Evolutionary conservation across 345 rosid species (phyloP), one percentile per base, ranked within the genome.

Genomic region (Eucalyptus lansdowneana): DNA sequence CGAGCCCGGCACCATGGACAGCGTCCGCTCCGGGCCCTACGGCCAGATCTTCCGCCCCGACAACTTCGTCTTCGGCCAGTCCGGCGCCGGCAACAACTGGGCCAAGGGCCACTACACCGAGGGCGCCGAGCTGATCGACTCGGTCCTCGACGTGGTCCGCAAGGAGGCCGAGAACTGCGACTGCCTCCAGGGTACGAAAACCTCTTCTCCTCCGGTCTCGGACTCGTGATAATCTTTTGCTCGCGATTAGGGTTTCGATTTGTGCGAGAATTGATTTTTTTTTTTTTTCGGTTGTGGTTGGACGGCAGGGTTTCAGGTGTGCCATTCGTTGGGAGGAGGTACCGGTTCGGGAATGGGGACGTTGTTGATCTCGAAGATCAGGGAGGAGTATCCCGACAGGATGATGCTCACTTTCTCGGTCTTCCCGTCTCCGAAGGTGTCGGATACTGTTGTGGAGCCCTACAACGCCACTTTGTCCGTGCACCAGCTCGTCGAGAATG

Each of bases 111-210:
- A 94, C 89, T 94, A 94, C 88, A 94, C 96, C 0, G 96, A 94
- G 87, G 96, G 96, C 6, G 95, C 96, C 8, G 96, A 94, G 92
- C 85, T 94, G 65, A 94, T 94, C 14, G 96, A 94, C 88, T 94
- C 96, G 0, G 96, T 94, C 29, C 95, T 94, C 15, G 95, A 94
- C 42, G 95, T 94, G 27, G 96, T 94, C 10, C 92, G 96, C 69
- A 95, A 95, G 72, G 96, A 94, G 88, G 96, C 96, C 1, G 95
- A 95, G 91, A 95, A 95, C 90, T 95, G 96, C 86, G 95, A 95
- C 91, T 95, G 95, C 92, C 91, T 95, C 49, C 96, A 95, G 89
- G 96, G 96, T 95, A 89, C 29, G 14, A 1, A 19, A 19, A 21
- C 58, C 24, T 4, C 58, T 45, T 45, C 10, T 44, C 47, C 47